A percentile compares a stretch with the other conserved stretches of the same genome.
Evolutionary conservation across 2,329 filamentous ascomycete genomes (phyloP).

Genomic region (Diaporthe sp.): DNA sequence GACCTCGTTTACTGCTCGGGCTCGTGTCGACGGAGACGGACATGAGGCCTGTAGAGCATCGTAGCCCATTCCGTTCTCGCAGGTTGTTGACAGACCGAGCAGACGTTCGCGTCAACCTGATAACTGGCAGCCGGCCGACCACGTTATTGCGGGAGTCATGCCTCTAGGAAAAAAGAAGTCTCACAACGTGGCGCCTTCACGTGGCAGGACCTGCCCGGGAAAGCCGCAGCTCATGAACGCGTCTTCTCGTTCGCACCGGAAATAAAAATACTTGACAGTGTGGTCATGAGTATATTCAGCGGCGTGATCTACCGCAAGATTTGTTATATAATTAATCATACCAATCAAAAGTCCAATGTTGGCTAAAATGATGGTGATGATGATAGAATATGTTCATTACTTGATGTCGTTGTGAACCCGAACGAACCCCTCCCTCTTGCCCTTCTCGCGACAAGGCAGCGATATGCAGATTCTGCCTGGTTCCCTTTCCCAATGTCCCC

Average conservation of each 20-base stretch:
- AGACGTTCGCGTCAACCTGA: neutral
- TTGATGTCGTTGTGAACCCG: neutral
- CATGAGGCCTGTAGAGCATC: too few relatives aligned
- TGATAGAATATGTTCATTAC: slow-evolving; percentile 1
- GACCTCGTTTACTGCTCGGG: neutral
- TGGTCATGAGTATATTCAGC: neutral
- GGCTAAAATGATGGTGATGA: neutral
- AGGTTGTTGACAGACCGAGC: neutral
- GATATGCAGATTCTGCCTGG: slow-evolving; percentile 12
- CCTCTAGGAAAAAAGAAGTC: too few relatives aligned
- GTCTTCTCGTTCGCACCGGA: neutral
- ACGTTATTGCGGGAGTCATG: neutral
- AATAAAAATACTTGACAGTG: neutral
- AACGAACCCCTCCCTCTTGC: neutral
- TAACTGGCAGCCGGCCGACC: neutral
- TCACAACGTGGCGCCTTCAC: neutral
- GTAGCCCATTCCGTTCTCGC: neutral
- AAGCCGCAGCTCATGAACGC: neutral
- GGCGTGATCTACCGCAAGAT: neutral
- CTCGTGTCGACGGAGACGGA: neutral
- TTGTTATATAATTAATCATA: neutral
- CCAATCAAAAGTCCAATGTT: neutral
- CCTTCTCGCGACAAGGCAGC: neutral
- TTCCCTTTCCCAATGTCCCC: neutral
- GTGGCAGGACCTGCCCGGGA: too few relatives aligned